These are phyloP conservation scores for Phytophthora quininea DNA, from an alignment of 352 stramenopile species.

Conservation along the genomic window DNA sequence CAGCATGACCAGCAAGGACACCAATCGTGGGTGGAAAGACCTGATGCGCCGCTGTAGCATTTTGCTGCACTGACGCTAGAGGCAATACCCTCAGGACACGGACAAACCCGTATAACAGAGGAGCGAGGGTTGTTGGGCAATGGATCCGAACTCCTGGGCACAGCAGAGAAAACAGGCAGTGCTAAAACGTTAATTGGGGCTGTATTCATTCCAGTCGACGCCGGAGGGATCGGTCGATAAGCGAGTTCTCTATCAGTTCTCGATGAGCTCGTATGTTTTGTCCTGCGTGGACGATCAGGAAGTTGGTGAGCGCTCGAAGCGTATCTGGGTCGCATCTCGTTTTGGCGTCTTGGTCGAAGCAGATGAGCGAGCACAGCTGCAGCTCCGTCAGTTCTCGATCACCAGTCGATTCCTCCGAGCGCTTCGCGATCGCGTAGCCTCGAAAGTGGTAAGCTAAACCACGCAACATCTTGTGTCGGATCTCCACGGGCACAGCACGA, in stretches of 20 bases:
- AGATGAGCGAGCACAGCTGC: constrained; percentile 44
- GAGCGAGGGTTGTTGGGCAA: too few relatives aligned
- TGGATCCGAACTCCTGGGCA: too few relatives aligned
- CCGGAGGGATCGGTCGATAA: constrained; percentile 27
- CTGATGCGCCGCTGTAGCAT: neutral
- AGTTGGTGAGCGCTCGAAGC: constrained; percentile 35
- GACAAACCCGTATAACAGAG: too few relatives aligned
- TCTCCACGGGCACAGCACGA: constrained; percentile 4
- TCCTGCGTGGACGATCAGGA: constrained; percentile 29
- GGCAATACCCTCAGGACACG: neutral
- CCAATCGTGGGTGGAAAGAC: neutral
- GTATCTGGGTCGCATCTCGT: constrained; percentile 7
- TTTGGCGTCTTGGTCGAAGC: constrained; percentile 27
- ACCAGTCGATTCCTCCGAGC: constrained; percentile 16
- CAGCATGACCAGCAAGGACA: constrained; percentile 1
- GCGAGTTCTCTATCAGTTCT: constrained; percentile 7
- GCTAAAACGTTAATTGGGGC: too few relatives aligned
- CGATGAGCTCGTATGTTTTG: constrained; percentile 29
- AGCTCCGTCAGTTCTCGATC: constrained; percentile 34
- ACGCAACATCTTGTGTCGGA: constrained; percentile 1
- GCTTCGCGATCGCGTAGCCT: constrained; percentile 52
- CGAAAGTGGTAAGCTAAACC: constrained; percentile 38
- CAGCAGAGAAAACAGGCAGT: too few relatives aligned
- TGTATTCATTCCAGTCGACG: too few relatives aligned
- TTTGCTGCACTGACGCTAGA: neutral